Evolutionary conservation across 495 filamentous ascomycete genomes (phyloP), one percentile per base, ranked within the genome.

Genomic region (Cetradonia linearis): DNA sequence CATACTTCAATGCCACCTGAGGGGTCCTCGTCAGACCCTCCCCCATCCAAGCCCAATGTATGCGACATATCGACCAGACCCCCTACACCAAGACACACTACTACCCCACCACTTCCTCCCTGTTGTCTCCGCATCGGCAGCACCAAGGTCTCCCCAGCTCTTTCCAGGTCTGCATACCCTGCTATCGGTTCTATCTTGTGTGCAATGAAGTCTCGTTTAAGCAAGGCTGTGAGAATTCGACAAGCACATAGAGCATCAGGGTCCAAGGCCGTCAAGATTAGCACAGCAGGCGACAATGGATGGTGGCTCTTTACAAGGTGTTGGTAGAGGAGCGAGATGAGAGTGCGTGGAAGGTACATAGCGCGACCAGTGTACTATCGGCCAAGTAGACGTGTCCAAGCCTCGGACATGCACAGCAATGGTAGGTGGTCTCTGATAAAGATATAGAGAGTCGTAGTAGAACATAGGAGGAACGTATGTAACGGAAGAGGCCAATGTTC

Each of bases 121-220:
- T 86, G 76, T 33, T 79, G 80, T 69, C 84, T 84, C 74, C 85
- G 86, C 89, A 95, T 91, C 10, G 88, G 89, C 52, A 75, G 77
- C 57, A 96, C 82, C 54, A 93, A 77, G 62, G 89, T 83, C 69
- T 82, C 77, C 33, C 89, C 89, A 31, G 82, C 83, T 66, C 83
- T 82, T 67, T 86, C 76, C 40, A 98, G 84, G 68, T 97, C 93
- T 63, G 83, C 85, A 83, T 96, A 96, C 36, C 93, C 93, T 18
- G 87, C 81, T 38, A 98, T 85, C 5, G 94, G 93, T 65, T 95
- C 88, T 62, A 97, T 95, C 77, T 95, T 96, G 74, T 97, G 92
- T n/a, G 86, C 86, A 64, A 98, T 94, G 69, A 92, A 97, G 77
- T 98, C 93, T 76, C 89, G 86, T 76, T 92, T 96, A 55, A 98